Conservation (phyloP, 306 rosid genomes). For the Lotus japonicus region DNA sequence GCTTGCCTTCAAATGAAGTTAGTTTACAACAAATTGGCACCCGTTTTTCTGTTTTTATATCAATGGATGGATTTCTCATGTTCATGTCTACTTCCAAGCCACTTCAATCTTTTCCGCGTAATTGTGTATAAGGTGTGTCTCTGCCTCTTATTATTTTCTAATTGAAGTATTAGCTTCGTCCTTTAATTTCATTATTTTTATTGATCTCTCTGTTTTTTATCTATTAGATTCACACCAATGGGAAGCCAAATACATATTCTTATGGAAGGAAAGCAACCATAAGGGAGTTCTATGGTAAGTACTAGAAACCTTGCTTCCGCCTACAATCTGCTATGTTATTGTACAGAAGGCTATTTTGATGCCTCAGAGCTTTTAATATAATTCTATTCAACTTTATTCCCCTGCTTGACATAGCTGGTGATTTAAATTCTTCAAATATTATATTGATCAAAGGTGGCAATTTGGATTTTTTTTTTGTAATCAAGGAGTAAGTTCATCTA, state of each 20-base stretch:
- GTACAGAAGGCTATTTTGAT: neutral
- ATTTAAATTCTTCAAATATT: neutral
- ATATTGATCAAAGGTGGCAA: neutral
- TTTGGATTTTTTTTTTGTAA: neutral
- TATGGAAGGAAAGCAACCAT: conserved; percentile 60
- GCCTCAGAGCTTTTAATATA: neutral
- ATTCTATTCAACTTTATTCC: neutral
- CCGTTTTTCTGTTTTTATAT: conserved; percentile 45
- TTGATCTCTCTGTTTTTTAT: neutral
- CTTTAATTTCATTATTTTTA: neutral
- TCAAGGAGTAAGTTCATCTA: neutral
- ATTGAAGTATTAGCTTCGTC: neutral
- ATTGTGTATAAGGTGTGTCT: conserved; percentile 51
- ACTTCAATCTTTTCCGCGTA: conserved; percentile 51
- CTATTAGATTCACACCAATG: conserved; percentile 39
- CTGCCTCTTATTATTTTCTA: neutral
- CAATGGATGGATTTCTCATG: conserved; percentile 61
- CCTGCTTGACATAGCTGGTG: neutral
- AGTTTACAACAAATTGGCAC: conserved; percentile 56
- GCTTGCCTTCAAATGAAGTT: conserved; percentile 60
- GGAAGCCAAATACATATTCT: conserved; percentile 40
- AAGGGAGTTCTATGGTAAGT: conserved; percentile 54
- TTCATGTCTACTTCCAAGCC: conserved; percentile 47
- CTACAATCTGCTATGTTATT: neutral
- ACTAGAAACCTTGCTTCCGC: neutral